Evolutionary conservation across 2,329 filamentous ascomycete species (phyloP), one percentile per base, ranked within the genome.

Genomic region (Lasiodiplodia theobromae): DNA sequence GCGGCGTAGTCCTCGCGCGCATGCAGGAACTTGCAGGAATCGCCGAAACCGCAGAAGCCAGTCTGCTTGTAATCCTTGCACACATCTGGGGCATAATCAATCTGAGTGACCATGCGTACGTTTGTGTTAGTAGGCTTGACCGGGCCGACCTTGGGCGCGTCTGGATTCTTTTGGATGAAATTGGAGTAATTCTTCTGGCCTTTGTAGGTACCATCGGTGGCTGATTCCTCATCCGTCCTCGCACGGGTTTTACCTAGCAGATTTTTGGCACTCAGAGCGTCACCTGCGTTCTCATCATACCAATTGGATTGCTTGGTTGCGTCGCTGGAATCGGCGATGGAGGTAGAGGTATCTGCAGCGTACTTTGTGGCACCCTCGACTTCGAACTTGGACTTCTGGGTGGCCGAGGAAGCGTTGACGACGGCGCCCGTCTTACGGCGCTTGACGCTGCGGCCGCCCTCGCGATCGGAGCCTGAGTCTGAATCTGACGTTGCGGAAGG

Each of bases 11-110:
- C 91, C 74, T 92, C 90, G 69, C 92, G 84, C 5, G 88, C 88
- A 75, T 96, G 92, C 0, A 93, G 76, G 76, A 90, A 96, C 75
- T 94, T 97, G 83, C 94, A 97, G 70, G 86, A 89, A 77, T 96
- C 92, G 34, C 92, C 91, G 71, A 90, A 92, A 2, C 89, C 89
- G 73, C 88, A 91, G 76, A 89, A 80, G 1, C 79, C 78, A 0
- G 79, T 96, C 74, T 92, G 87, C 73, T 95, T 95, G 80, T 93
- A 96, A 77, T 98, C 96, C 79, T 98, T 98, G 81, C 96, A 99
- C 0, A 97, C 92, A 72, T 98, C 95, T 0, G 95, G 93, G 0
- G 92, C 91, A 77, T 93, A 98, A 77, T 99, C 96, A 38, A 89
- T 97, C 7, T 95, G 87, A 0, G 94, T 98, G 71, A 97, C 91